Evolutionary conservation across 768 basidiomycete species (phyloP), one percentile per base, ranked within the genome.

Genomic region (Gloeopeniophorella convolvens): DNA sequence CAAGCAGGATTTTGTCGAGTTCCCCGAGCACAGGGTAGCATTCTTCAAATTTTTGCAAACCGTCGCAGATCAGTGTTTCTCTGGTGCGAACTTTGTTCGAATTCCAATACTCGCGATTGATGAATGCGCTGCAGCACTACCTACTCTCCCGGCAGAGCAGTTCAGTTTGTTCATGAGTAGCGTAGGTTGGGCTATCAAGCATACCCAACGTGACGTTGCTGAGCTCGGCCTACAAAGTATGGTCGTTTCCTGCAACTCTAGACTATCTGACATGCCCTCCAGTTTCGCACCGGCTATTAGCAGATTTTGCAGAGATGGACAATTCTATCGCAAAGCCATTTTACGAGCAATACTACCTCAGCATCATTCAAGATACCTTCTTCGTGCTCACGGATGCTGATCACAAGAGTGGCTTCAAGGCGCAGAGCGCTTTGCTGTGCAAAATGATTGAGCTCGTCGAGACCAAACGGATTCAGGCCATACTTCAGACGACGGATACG

Each of bases 91-190:
- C 41, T 4, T 5, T 8, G 16, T 30, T 11, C n/a, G 11, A 33
- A 16, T 24, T 21, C 27, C 5, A 21, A 18, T 13, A n/a, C 23
- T 16, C 7, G n/a, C 15, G 16, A 15, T 36, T 16, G 24, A 33
- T 42, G 23, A 40, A 16, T 26, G 8, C 11, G n/a, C 28, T n/a
- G 31, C 55, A 88, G 93, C 93, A 7, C 71, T 97, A 39, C 77
- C 94, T 49, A 80, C 79, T 21, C 77, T 96, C 51, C 90, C 92
- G 16, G 85, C 92, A 9, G 68, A 76, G 39, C 90, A 96, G 69
- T 97, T 98, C 78, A 97, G 96, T 70, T 71, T 98, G 51, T 88
- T 96, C 67, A 97, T 96, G 82, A 94, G 98, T 67, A 93, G 91
- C 53, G 88, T 97, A 57, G 85, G 95, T 43, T 99, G 96, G 95